A percentile compares a stretch with the other conserved stretches of the same genome.
Evolutionary conservation across 2,329 filamentous ascomycete species (phyloP).

Genomic region (Fusarium longipes): DNA sequence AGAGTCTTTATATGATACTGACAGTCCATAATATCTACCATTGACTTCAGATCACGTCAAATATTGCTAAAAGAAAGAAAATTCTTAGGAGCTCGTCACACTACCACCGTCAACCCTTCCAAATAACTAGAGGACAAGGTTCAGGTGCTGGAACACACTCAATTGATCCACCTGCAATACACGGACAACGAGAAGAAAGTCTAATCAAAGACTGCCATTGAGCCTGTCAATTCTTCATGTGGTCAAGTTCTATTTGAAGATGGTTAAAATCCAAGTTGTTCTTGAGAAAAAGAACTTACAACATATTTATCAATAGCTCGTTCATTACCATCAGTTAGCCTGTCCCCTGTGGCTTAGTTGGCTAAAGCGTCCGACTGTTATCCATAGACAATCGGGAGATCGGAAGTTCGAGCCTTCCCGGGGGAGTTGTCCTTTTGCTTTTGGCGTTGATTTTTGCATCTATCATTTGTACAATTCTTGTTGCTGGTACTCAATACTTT

Average conservation of each 20-base stretch:
- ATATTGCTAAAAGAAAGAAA: no score
- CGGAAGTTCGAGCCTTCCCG: constrained; percentile 48
- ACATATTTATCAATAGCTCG: rapidly evolving
- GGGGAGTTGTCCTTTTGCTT: constrained; percentile 26
- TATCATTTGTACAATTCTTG: rapidly evolving
- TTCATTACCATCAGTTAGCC: rapidly evolving
- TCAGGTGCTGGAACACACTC: neutral
- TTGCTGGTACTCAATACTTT: neutral
- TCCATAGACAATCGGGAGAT: constrained; percentile 46
- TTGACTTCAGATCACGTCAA: no score
- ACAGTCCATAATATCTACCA: no score
- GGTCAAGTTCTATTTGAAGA: neutral
- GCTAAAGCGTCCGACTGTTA: constrained; percentile 45
- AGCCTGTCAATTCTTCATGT: neutral
- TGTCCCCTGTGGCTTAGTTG: constrained; percentile 23
- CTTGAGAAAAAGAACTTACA: rapidly evolving
- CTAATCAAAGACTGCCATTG: neutral
- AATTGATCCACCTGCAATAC: no score
- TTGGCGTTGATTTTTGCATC: rapidly evolving
- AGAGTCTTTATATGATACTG: no score
- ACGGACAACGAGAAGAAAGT: neutral
- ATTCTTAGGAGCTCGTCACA: no score
- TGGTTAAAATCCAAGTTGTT: neutral
- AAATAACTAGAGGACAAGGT: neutral
- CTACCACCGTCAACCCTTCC: no score